Base-by-base conservation (phyloP, 2,329 filamentous ascomycete genomes). In the Canariomyces notabilis region DNA sequence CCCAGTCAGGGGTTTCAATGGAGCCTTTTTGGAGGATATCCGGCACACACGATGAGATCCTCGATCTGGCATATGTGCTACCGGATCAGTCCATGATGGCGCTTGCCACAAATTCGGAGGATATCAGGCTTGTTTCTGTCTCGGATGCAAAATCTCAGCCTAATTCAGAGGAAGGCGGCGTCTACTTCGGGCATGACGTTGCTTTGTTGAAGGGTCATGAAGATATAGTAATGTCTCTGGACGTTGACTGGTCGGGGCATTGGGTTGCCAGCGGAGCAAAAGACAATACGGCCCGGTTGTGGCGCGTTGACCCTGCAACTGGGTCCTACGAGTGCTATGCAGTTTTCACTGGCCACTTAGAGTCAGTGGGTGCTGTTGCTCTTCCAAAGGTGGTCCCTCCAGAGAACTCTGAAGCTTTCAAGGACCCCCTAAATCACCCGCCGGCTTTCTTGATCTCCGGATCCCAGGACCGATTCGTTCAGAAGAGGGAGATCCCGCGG, bases 241-340 rank as follows among this genome's bases (percentile, higher is more conserved):
- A 96, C 62, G 83, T 89, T 2, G 93, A 98, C 67, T 95, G 89
- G 89, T 97, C 93, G 8, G 94, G 94, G 0, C 83, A 93, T 64
- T 98, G 93, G 93, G 79, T 98, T 32, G 91, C 86, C 11, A 97
- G 93, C 1, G 93, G 91, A 43, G 88, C 93, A 18, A 98, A 98
- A 68, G 93, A 98, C 64, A 98, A 97, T 61, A 93, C 87, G 2
- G 93, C 91, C 15, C 83, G 87, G 54, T 69, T 98, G 29, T 98
- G 93, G 93, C 78, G 85, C 43, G 72, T 98, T 20, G 91, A 97
- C 61, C 79, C 84, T 0, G 75, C 75, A 16, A 85, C 81, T 49
- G 76, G 82, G 46, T 86, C 85, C 0, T 96, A 69, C 49, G 50
- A 49, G 1, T 69, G 68, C 50, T 67, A 74, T 22, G 64, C 65